A percentile compares a stretch with the other conserved stretches of the same genome.
Evolutionary conservation across 345 rosid genomes (phyloP).

Genomic region (Moricandia arvensis): DNA sequence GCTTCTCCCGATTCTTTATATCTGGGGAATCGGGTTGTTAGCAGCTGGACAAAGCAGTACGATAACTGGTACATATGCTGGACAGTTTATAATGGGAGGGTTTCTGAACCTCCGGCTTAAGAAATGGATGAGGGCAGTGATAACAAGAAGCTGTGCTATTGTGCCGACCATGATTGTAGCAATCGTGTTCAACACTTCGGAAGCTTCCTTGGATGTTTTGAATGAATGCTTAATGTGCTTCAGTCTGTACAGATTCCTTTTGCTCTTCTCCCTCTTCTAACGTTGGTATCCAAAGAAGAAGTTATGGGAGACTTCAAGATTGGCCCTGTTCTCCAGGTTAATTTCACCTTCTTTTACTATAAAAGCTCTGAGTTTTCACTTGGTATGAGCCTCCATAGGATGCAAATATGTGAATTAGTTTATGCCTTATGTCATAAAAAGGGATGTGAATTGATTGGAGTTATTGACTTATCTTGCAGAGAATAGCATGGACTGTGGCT

Average conservation of each 20-base stretch:
- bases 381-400: background rate
- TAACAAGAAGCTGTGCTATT: slow-evolving; percentile 86
- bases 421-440: background rate
- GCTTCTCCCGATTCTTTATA: slow-evolving; percentile 71
- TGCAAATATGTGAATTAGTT: background rate
- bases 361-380: background rate
- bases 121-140: slow-evolving; percentile 87
- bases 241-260: slow-evolving; percentile 96
- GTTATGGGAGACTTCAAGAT: slow-evolving; percentile 84
- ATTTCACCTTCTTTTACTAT: slow-evolving; percentile 9
- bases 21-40: slow-evolving; percentile 94
- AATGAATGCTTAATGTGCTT: slow-evolving; percentile 94
- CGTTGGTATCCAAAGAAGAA: slow-evolving; percentile 77
- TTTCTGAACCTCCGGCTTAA: slow-evolving; percentile 78
- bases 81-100: slow-evolving; percentile 98
- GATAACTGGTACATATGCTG: slow-evolving; percentile 93
- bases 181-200: slow-evolving; percentile 68
- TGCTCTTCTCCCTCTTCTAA: slow-evolving; percentile 89
- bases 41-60: slow-evolving; percentile 99
- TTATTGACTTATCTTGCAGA: slow-evolving; percentile 43
- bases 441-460: background rate
- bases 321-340: slow-evolving; percentile 74
- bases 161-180: slow-evolving; percentile 89
- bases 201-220: slow-evolving; percentile 74
- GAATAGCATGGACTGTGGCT: slow-evolving; percentile 83